These are phyloP conservation scores for Trametes cubensis DNA, from an alignment of 768 basidiomycete genomes.

Conservation along the genomic window DNA sequence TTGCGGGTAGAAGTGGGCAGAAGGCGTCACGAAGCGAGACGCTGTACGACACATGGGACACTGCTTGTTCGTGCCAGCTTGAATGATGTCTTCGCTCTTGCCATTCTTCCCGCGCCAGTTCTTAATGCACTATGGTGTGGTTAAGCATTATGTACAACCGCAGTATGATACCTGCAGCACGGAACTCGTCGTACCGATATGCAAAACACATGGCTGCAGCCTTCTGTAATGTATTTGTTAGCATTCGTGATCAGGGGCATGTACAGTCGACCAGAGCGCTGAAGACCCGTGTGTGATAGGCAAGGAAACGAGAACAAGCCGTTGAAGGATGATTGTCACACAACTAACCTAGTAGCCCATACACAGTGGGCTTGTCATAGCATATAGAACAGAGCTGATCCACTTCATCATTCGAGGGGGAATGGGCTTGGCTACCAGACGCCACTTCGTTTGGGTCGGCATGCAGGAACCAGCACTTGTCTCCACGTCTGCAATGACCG, in stretches of 20 bases:
- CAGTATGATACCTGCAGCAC: neutral
- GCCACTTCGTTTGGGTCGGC: constrained; percentile 31
- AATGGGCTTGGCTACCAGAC: neutral
- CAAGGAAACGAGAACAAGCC: constrained; percentile 22
- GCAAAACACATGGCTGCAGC: constrained; percentile 81
- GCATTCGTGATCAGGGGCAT: constrained; percentile 5
- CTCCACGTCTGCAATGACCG: constrained; percentile 72
- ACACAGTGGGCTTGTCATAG: constrained; percentile 69
- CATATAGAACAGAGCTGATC: constrained; percentile 71
- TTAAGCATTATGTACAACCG: neutral
- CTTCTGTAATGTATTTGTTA: constrained; percentile 43
- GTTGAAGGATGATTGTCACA: too few relatives aligned
- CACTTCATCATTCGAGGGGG: constrained; percentile 39
- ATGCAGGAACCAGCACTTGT: constrained; percentile 78
- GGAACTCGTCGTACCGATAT: constrained; percentile 49
- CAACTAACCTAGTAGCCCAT: constrained; percentile 62
- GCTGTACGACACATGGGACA: constrained; percentile 77
- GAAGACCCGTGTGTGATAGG: too few relatives aligned
- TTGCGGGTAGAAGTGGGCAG: constrained; percentile 64
- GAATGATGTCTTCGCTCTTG: constrained; percentile 52
- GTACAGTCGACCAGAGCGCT: neutral
- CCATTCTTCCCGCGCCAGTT: constrained; percentile 71
- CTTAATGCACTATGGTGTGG: constrained; percentile 62
- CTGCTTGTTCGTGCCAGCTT: constrained; percentile 66
- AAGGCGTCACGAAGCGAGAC: constrained; percentile 73